These are phyloP conservation scores for Microdochium nivale DNA, from an alignment of 2,329 filamentous ascomycete species.

Conservation along the genomic window DNA sequence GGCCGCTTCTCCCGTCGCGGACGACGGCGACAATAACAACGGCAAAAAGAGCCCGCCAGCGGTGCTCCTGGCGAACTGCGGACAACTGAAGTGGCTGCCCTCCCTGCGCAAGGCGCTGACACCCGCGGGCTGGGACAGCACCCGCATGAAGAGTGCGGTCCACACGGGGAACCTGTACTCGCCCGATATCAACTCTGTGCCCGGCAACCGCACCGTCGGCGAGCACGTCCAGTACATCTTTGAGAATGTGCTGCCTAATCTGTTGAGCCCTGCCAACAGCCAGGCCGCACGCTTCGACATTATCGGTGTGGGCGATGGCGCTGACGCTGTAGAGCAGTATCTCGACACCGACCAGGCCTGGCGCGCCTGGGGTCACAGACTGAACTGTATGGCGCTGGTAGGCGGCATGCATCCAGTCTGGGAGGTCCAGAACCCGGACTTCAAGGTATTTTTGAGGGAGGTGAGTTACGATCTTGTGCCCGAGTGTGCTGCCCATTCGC, in stretches of 20 bases:
- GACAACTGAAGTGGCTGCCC: conserved; percentile 70
- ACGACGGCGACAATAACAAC: too few relatives aligned
- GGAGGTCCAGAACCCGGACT: conserved; percentile 30
- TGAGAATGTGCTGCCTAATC: conserved; percentile 44
- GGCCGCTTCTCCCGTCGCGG: conserved; percentile 19
- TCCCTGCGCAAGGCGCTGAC: conserved; percentile 52
- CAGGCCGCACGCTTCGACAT: conserved; percentile 53
- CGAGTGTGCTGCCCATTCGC: not conserved
- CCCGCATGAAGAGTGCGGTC: conserved; percentile 55
- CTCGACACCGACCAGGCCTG: conserved; percentile 48
- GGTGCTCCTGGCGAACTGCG: conserved; percentile 69
- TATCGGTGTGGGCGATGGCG: conserved; percentile 62
- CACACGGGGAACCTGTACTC: conserved; percentile 46
- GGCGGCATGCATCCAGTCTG: conserved; percentile 33
- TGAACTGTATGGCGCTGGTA: conserved; percentile 41
- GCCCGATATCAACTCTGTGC: conserved; percentile 49
- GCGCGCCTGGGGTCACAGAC: conserved; percentile 28
- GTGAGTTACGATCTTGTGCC: conserved; percentile 24
- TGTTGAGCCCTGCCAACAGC: conserved; percentile 28
- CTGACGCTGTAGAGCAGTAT: conserved; percentile 47
- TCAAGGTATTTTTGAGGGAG: conserved; percentile 41
- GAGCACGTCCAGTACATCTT: conserved; percentile 64
- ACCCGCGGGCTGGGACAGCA: conserved; percentile 41
- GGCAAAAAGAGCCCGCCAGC: conserved; percentile 38
- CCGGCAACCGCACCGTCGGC: conserved; percentile 43